These are phyloP conservation scores for Globisporangium recalcitrans DNA, from an alignment of 352 stramenopile species.

Conservation along the genomic window DNA sequence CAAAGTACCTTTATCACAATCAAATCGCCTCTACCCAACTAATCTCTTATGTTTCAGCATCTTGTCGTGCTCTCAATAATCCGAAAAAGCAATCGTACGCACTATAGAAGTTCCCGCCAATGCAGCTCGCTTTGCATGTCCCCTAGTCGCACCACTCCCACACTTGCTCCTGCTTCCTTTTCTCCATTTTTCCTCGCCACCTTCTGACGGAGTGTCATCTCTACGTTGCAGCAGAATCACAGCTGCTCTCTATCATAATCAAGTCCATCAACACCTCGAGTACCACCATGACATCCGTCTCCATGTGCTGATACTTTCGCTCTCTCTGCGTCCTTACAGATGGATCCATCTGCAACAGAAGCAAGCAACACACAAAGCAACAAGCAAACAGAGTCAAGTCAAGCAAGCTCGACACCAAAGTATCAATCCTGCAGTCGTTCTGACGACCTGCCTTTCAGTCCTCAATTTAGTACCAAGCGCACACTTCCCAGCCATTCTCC, in stretches of 20 bases:
- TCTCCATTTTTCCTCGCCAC: background rate
- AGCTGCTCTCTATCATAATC: background rate
- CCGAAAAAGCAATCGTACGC: no score
- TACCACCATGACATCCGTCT: background rate
- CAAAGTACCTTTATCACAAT: background rate
- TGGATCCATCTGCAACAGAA: conserved; percentile 1
- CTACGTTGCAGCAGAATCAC: background rate
- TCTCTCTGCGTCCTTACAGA: background rate
- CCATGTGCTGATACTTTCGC: background rate
- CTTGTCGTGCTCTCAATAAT: no score
- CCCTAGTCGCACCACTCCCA: background rate
- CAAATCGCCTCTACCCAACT: background rate
- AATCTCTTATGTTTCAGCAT: background rate
- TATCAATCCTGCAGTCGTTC: background rate
- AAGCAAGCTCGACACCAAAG: conserved; percentile 6
- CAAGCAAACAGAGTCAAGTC: no score
- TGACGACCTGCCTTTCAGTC: background rate
- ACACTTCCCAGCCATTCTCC: background rate
- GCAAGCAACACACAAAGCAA: background rate
- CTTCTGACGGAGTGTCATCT: background rate
- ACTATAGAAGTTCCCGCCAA: background rate
- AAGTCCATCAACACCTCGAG: background rate
- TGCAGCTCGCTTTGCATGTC: background rate
- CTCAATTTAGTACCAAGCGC: conserved; percentile 5
- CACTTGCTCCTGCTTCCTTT: conserved; percentile 1